Evolutionary conservation across 2,329 filamentous ascomycete species (phyloP), one percentile per base, ranked within the genome.

Genomic region (Dactylellina drechsleri): DNA sequence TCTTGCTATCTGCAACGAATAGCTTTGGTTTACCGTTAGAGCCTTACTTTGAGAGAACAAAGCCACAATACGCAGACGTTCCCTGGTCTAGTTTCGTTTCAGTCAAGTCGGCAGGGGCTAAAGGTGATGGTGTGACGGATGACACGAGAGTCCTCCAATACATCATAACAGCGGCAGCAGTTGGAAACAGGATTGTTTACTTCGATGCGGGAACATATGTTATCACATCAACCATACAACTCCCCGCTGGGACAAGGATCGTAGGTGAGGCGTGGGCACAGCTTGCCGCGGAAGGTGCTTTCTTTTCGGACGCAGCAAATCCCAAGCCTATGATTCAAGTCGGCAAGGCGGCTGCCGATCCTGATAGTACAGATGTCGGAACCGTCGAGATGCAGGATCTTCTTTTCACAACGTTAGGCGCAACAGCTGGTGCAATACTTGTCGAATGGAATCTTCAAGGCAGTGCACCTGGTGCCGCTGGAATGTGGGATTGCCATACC

Each of bases 351-450:
- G 89, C 89, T 2, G 23, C 23, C 4, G 23, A 23, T 23, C 23
- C 23, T 23, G 23, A 23, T 23, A 23, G 23, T 4, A 23, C 31
- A 36, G 87, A 92, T 26, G 81, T 81, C 10, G 91, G 91, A 2
- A 83, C 82, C 12, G 83, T 93, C n/a, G 90, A 93, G 80, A 87
- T 89, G 84, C 88, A 86, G 5, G 91, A 93, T 80, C 87, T 91
- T 79, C 86, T 93, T 53, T 84, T 93, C 8, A 88, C 87, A 58
- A 91, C 89, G 0, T 85, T 87, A 67, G 90, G 90, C 1, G 82
- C 88, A 28, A 85, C 88, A 4, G 84, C 87, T 0, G 91, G 91
- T 2, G 90, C 90, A 0, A 84, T 89, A 4, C 83, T 92, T 2
- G 87, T 92, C 65, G 85, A 92, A 79, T 92, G 89, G 84, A 92